phyloP scores from a whole-genome alignment of 2,329 filamentous ascomycete species.

The Arthrobotrys musiformis region DNA sequence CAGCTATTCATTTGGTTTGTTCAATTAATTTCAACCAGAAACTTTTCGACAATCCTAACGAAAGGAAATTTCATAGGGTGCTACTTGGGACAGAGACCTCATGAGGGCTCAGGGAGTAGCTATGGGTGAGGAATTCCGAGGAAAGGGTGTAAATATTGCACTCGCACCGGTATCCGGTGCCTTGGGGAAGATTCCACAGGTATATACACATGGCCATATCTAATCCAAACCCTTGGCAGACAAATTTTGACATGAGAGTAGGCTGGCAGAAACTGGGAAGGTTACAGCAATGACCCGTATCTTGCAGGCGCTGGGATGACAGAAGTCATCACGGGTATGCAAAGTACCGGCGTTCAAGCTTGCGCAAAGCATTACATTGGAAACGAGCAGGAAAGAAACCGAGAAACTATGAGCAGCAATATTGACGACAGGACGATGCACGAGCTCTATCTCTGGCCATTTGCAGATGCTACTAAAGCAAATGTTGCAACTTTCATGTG shows the following conservation, averaged over 20 bases:
- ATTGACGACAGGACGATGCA: constrained; percentile 72
- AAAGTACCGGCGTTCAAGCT: constrained; percentile 82
- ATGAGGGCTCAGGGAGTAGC: constrained; percentile 75
- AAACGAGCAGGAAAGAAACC: constrained; percentile 71
- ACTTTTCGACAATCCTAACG: not conserved
- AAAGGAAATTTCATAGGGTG: constrained; percentile 65
- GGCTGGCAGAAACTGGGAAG: constrained; percentile 78
- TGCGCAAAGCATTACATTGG: constrained; percentile 72
- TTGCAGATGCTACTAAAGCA: constrained; percentile 56
- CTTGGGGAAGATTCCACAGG: constrained; percentile 41
- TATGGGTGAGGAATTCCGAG: constrained; percentile 79
- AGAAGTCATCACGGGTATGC: constrained; percentile 80
- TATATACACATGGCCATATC: not conserved
- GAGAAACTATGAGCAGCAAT: constrained; percentile 70
- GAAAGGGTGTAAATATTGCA: constrained; percentile 78
- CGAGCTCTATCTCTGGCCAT: constrained; percentile 71
- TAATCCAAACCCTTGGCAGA: not conserved
- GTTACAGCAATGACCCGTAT: constrained; percentile 77
- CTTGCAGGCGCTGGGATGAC: constrained; percentile 78
- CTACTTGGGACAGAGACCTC: constrained; percentile 81
- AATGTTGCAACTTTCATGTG: constrained; percentile 62
- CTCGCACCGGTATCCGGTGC: constrained; percentile 76
- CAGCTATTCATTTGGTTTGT: constrained; percentile 63
- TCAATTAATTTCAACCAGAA: constrained; percentile 69
- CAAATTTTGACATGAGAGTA: constrained; percentile 61